phyloP scores from a whole-genome alignment of 495 filamentous ascomycete species.

The Penicillium flavigenum region DNA sequence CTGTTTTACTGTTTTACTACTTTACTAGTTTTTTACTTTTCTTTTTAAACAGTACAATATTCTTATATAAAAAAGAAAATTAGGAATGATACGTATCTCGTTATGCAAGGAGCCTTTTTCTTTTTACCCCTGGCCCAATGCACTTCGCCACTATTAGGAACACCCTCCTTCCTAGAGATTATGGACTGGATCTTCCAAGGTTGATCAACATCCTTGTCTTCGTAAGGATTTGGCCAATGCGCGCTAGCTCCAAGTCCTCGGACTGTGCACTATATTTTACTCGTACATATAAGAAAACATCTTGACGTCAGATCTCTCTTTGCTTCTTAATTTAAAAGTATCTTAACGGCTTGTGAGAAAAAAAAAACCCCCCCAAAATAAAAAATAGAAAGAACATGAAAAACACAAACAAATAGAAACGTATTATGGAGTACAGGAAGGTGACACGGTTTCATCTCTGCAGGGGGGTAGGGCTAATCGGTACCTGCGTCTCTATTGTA shows the following conservation, averaged over 20 bases:
- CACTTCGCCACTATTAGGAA: constrained; percentile 12
- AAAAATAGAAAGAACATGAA: too few species aligned
- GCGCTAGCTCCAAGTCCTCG: constrained; percentile 2
- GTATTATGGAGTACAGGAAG: background rate
- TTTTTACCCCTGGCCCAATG: constrained; percentile 25
- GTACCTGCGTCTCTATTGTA: constrained; percentile 23
- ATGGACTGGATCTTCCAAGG: background rate
- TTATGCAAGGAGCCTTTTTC: constrained; percentile 21
- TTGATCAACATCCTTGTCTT: constrained; percentile 3
- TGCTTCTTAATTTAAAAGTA: background rate
- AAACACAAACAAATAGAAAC: background rate
- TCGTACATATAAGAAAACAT: background rate
- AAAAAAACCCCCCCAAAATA: too few species aligned
- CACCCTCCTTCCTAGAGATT: background rate
- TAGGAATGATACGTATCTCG: constrained; percentile 6
- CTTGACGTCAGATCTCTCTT: constrained; percentile 7
- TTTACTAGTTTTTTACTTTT: too few species aligned
- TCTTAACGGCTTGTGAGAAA: background rate
- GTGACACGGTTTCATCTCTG: constrained; percentile 5
- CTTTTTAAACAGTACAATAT: background rate
- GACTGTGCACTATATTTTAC: constrained; percentile 6
- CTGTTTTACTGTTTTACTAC: too few species aligned
- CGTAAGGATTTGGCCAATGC: constrained; percentile 1
- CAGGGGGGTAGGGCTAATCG: constrained; percentile 6
- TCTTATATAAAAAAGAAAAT: background rate